Conservation (phyloP, 116 monocot genomes). For the Posidonia oceanica region DNA sequence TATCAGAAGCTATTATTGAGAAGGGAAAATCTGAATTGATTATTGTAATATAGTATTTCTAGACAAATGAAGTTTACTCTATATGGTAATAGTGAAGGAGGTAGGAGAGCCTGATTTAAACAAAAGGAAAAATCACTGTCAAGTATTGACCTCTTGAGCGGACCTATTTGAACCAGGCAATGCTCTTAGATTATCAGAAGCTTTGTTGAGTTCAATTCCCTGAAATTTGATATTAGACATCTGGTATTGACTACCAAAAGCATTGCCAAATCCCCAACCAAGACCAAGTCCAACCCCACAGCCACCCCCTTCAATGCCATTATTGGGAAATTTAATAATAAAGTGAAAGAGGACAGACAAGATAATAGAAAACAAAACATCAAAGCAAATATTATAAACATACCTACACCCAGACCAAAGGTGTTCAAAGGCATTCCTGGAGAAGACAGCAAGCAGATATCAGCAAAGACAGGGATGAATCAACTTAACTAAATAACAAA, state of each 20-base stretch:
- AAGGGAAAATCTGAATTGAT: too few species aligned
- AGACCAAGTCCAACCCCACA: conserved; percentile 84
- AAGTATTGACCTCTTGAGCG: neutral
- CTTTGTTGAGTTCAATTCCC: conserved; percentile 55
- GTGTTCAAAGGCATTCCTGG: conserved; percentile 67
- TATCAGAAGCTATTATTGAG: too few species aligned
- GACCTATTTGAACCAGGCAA: neutral
- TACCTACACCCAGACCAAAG: conserved; percentile 69
- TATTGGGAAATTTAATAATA: neutral
- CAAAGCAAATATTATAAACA: neutral
- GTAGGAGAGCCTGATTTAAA: neutral
- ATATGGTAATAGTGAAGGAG: too few species aligned
- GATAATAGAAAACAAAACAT: neutral
- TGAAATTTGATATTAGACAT: conserved; percentile 54
- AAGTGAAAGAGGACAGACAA: neutral
- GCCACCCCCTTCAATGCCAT: conserved; percentile 53
- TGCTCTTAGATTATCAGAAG: neutral
- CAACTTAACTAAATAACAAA: neutral
- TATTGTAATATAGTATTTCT: too few species aligned
- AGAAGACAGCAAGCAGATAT: conserved; percentile 5
- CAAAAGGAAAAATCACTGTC: neutral
- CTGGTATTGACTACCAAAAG: conserved; percentile 70
- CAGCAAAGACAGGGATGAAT: neutral
- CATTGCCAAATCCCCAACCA: conserved; percentile 85
- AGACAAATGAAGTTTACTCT: too few species aligned